Evolutionary conservation across 768 basidiomycete species (phyloP).

Genomic region (Phaeotremella skinneri): DNA sequence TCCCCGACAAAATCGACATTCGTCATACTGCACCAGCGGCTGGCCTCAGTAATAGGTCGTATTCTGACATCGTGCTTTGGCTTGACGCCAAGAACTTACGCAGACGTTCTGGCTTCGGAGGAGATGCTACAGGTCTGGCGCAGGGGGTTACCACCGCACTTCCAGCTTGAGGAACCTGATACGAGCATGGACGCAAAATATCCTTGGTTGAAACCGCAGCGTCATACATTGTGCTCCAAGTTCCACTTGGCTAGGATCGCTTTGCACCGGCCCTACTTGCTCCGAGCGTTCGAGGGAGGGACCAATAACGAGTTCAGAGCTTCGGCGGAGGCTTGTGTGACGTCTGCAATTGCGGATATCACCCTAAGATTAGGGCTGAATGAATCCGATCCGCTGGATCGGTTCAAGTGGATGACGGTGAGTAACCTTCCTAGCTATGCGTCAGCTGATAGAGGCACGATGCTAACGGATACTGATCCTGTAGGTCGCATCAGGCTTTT

Average conservation of each 20-base stretch:
- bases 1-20: conserved; percentile 26
- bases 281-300: conserved; percentile 15
- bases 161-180: conserved; percentile 23
- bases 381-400: conserved; percentile 20
- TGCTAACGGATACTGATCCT: background rate
- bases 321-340: conserved; percentile 23
- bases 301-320: background rate
- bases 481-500: conserved; percentile 36
- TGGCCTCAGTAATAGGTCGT: conserved; percentile 26
- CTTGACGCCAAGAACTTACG: conserved; percentile 16
- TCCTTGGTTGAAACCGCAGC: conserved; percentile 23
- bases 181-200: conserved; percentile 12
- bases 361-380: conserved; percentile 20
- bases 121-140: conserved; percentile 19
- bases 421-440: no score
- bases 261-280: conserved; percentile 33
- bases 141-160: conserved; percentile 30
- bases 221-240: conserved; percentile 26
- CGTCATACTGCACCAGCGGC: conserved; percentile 26
- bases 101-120: conserved; percentile 25
- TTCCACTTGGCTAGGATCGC: conserved; percentile 34
- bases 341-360: conserved; percentile 27
- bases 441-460: no score
- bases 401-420: conserved; percentile 34
- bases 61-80: conserved; percentile 28